Percentiles rank a stretch among this genome's conserved stretches.
phyloP scores from a whole-genome alignment of 2,329 filamentous ascomycete species.

The Akanthomyces muscarius region DNA sequence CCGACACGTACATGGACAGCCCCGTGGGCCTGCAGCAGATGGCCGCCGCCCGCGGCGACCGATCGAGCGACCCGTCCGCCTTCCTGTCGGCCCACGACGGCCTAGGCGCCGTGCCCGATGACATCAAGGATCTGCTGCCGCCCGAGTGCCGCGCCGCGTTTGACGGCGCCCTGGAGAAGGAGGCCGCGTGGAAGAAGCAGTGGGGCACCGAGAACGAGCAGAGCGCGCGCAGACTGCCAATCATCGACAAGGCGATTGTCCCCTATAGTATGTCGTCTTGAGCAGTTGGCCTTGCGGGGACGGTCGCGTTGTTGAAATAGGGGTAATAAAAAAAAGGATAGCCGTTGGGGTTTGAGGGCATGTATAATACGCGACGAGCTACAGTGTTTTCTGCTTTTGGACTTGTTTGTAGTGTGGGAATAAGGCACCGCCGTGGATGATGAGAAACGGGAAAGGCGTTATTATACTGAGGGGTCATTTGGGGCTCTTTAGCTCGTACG shows the following conservation, averaged over 20 bases:
- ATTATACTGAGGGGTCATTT: constrained; percentile 10
- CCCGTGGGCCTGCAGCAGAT: constrained; percentile 45
- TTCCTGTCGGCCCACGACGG: constrained; percentile 55
- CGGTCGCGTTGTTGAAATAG: no score
- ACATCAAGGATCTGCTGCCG: constrained; percentile 63
- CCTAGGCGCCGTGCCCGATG: constrained; percentile 59
- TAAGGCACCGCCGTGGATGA: constrained; percentile 15
- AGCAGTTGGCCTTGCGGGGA: neutral
- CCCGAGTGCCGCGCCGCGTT: constrained; percentile 70
- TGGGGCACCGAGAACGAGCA: constrained; percentile 68
- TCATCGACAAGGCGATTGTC: constrained; percentile 62
- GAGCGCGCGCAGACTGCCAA: constrained; percentile 46
- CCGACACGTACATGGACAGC: constrained; percentile 52
- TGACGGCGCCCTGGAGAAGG: constrained; percentile 58
- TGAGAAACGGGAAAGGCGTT: constrained; percentile 19
- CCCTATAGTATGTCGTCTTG: constrained; percentile 46
- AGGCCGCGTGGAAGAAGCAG: constrained; percentile 66
- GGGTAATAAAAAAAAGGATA: neutral
- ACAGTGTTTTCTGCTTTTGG: neutral
- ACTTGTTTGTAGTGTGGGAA: neutral
- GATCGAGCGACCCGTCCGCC: constrained; percentile 38
- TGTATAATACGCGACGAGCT: neutral
- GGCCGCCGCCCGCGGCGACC: constrained; percentile 41
- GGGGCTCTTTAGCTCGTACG: constrained; percentile 8
- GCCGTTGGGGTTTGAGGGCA: neutral